A percentile compares a stretch with the other conserved stretches of the same genome.
Evolutionary conservation across 2,329 filamentous ascomycete species (phyloP).

Genomic region (Amauroascus verrucosus): DNA sequence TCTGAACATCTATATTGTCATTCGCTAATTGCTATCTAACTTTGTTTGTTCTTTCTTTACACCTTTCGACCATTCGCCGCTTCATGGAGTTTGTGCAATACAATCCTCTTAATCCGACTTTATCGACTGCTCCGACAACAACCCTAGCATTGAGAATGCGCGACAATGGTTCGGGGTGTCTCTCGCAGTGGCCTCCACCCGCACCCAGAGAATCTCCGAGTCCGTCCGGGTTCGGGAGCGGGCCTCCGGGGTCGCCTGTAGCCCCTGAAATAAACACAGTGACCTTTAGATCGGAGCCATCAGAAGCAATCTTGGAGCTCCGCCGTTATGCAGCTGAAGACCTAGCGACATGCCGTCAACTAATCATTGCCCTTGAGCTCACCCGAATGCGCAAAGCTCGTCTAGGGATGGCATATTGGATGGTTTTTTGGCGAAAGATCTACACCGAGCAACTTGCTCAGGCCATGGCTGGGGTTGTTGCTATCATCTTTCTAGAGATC

Average conservation of each 20-base stretch:
- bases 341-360: constrained; percentile 21
- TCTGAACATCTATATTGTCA: background rate
- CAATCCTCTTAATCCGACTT: background rate
- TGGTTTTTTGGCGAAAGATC: constrained; percentile 23
- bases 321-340: constrained; percentile 21
- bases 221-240: background rate
- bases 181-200: background rate
- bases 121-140: background rate
- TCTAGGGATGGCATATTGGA: constrained; percentile 22
- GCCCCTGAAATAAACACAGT: background rate
- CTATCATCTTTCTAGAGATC: constrained; percentile 17
- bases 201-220: background rate
- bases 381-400: constrained; percentile 26
- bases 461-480: constrained; percentile 13
- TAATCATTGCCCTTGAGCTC: constrained; percentile 23
- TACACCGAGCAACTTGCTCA: constrained; percentile 20
- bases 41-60: background rate
- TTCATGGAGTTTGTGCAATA: background rate
- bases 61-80: background rate
- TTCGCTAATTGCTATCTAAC: background rate
- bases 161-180: background rate
- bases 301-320: constrained; percentile 16
- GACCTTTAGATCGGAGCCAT: constrained; percentile 3
- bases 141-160: background rate
- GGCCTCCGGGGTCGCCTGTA: background rate